Evolutionary conservation across 768 basidiomycete species (phyloP).

Genomic region (Lyophyllum decastes): DNA sequence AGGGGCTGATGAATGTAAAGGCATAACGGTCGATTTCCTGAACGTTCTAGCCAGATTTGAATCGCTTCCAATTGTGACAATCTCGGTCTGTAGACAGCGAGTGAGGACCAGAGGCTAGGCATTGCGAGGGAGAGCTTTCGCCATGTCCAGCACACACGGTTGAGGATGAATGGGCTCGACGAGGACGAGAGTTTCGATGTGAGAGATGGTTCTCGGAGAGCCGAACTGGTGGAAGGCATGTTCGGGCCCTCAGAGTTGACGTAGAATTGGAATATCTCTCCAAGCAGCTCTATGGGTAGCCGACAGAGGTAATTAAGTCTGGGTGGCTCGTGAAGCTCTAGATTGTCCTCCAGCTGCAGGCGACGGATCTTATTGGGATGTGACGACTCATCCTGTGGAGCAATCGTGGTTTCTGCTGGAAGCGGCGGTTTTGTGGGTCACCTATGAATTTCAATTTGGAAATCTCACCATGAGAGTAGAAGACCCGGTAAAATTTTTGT

Average conservation of each 20-base stretch:
- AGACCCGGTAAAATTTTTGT: background rate
- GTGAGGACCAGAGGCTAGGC: constrained; percentile 6
- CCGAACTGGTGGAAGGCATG: background rate
- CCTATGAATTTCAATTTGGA: background rate
- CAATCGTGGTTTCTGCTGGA: background rate
- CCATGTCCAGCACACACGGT: constrained; percentile 2
- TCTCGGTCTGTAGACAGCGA: constrained; percentile 9
- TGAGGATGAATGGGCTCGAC: constrained; percentile 1
- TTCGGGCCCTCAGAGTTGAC: background rate
- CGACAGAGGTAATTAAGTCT: background rate
- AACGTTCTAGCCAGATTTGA: constrained; percentile 1
- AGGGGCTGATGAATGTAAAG: background rate
- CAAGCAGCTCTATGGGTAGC: background rate
- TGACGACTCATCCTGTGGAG: background rate
- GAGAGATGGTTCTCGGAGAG: background rate
- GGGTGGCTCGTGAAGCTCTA: background rate
- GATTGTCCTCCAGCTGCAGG: background rate
- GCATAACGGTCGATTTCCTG: background rate
- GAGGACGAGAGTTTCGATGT: constrained; percentile 2
- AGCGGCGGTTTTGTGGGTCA: too few relatives aligned
- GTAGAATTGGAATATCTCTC: background rate
- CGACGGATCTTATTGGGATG: background rate
- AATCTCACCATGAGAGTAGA: background rate
- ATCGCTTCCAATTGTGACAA: background rate
- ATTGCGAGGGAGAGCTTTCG: background rate